Percentiles rank a stretch among this genome's conserved stretches.
phyloP scores from a whole-genome alignment of 192 early-diverging fungal genomes.

The Mortierella alpina region DNA sequence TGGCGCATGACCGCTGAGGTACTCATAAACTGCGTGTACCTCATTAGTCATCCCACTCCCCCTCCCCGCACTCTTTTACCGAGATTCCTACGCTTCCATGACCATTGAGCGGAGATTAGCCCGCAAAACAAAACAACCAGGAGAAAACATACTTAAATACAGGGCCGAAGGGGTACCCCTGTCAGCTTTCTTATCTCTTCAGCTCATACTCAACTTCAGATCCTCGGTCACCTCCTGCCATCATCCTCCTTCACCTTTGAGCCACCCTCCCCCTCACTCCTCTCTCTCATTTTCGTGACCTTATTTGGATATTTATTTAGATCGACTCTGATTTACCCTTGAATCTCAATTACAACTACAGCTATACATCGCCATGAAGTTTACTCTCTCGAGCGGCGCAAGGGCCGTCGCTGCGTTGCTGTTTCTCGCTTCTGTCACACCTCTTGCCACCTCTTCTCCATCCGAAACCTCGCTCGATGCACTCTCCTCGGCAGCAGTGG shows the following conservation, averaged over 20 bases:
- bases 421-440: not conserved
- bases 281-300: not conserved
- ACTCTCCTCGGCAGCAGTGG: no score
- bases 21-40: slow-evolving; percentile 10
- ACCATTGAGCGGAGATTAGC: not conserved
- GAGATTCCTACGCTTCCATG: not conserved
- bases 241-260: not conserved
- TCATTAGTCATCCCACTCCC: not conserved
- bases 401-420: not conserved
- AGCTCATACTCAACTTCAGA: not conserved
- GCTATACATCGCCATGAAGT: no score
- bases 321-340: no score
- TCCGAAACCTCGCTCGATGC: no score
- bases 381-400: no score
- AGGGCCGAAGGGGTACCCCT: not conserved
- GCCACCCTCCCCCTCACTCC: not conserved
- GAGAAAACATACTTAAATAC: no score
- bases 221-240: not conserved
- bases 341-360: no score
- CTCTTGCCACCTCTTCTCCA: not conserved
- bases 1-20: not conserved
- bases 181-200: not conserved
- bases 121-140: not conserved
- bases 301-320: not conserved
- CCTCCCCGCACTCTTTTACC: not conserved